phyloP scores from a whole-genome alignment of 805 yeast genomes.

The Babjeviella inositovora region DNA sequence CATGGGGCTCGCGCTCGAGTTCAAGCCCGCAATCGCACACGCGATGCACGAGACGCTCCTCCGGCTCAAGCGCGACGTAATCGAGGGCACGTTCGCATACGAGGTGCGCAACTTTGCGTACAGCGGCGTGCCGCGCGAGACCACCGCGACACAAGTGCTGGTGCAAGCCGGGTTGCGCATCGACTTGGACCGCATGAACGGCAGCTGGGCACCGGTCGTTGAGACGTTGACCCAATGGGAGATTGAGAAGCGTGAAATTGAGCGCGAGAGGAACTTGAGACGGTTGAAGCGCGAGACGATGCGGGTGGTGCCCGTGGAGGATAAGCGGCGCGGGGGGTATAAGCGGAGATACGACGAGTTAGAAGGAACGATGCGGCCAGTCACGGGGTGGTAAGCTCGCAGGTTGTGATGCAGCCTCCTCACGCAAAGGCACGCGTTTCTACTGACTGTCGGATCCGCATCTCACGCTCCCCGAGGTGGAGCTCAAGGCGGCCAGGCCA shows the following conservation, averaged over 20 bases:
- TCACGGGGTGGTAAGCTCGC: too few species aligned
- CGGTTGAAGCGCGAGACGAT: constrained; percentile 86
- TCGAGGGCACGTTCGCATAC: constrained; percentile 35
- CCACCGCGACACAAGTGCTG: too few species aligned
- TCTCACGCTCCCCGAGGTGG: too few species aligned
- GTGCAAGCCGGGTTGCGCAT: constrained; percentile 54
- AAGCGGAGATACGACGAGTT: constrained; percentile 39
- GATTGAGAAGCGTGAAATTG: constrained; percentile 88
- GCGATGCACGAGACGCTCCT: constrained; percentile 69
- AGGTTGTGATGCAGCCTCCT: too few species aligned
- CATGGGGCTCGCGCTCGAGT: constrained; percentile 72
- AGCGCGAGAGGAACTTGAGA: constrained; percentile 81
- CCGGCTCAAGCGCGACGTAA: constrained; percentile 65
- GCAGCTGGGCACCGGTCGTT: constrained; percentile 75
- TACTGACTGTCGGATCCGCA: too few species aligned
- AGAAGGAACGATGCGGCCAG: constrained; percentile 13
- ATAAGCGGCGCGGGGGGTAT: too few species aligned
- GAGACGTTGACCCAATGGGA: constrained; percentile 84
- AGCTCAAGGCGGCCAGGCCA: too few species aligned
- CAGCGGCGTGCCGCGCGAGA: constrained; percentile 13
- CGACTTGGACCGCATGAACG: constrained; percentile 67
- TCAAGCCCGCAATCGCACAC: constrained; percentile 78
- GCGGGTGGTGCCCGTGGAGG: too few species aligned
- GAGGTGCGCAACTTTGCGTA: constrained; percentile 21
- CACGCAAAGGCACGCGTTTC: too few species aligned